Percentiles rank a stretch among this genome's conserved stretches.
phyloP scores from a whole-genome alignment of 2,329 filamentous ascomycete genomes.

The Venturia carpophila region DNA sequence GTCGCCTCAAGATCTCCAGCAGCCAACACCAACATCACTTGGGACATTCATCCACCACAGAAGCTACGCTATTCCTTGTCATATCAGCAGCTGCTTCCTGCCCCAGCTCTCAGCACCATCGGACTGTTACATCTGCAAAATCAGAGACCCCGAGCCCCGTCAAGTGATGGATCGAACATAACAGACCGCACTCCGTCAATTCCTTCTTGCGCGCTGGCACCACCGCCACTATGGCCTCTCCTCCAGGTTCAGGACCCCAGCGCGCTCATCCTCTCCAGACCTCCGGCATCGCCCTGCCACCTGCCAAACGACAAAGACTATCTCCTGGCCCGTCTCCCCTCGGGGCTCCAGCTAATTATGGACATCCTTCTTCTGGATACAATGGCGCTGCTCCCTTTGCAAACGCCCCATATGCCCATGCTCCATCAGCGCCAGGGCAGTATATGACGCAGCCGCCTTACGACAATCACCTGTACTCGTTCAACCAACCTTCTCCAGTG shows the following conservation, averaged over 20 bases:
- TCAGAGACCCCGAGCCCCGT: not conserved
- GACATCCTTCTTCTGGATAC: slow-evolving; percentile 19
- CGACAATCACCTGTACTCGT: slow-evolving; percentile 29
- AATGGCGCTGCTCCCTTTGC: slow-evolving; percentile 22
- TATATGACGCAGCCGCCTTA: slow-evolving; percentile 18
- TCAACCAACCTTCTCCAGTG: slow-evolving; percentile 49
- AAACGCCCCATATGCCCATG: slow-evolving; percentile 19
- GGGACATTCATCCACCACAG: not conserved
- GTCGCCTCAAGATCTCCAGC: not conserved
- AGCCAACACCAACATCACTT: not conserved
- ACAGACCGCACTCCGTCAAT: not conserved
- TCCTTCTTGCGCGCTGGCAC: not conserved
- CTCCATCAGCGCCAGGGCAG: slow-evolving; percentile 8
- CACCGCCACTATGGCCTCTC: not conserved
- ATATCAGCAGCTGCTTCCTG: not conserved
- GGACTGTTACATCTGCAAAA: not conserved
- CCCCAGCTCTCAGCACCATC: not conserved
- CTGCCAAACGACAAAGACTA: slow-evolving; percentile 15
- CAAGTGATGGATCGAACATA: slow-evolving; percentile 3
- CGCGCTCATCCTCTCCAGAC: not conserved
- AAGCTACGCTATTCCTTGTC: not conserved
- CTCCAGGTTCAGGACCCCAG: not conserved
- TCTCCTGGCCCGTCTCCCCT: slow-evolving; percentile 17
- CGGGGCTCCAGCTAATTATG: slow-evolving; percentile 6
- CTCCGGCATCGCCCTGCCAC: slow-evolving; percentile 12